Evolutionary conservation across 2,329 filamentous ascomycete genomes (phyloP).

Genomic region (Phyllosticta citriasiana): DNA sequence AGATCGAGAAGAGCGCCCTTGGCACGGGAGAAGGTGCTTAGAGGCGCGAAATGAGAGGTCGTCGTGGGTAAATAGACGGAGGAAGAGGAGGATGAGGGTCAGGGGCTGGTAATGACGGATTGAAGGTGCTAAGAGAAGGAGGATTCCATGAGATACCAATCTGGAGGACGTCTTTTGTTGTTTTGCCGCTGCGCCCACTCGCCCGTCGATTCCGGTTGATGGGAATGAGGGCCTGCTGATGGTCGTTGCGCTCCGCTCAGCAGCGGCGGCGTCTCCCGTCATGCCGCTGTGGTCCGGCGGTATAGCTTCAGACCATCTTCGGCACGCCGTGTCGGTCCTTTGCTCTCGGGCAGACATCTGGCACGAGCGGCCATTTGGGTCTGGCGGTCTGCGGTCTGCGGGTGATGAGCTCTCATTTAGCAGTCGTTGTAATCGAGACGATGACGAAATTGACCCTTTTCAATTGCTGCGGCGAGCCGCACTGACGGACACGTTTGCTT

Average conservation of each 20-base stretch:
- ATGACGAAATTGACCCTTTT: not conserved
- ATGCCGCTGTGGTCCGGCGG: too few relatives aligned
- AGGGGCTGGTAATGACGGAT: not conserved
- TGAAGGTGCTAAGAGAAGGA: not conserved
- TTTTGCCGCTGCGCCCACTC: not conserved
- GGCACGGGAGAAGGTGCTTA: not conserved
- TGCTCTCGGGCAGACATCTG: not conserved
- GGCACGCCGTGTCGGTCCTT: not conserved
- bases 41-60: not conserved
- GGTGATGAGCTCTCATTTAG: not conserved
- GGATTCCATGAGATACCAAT: not conserved
- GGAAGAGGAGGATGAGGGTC: not conserved
- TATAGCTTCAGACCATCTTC: not conserved
- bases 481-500: not conserved
- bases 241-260: too few relatives aligned
- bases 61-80: not conserved
- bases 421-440: not conserved
- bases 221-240: too few relatives aligned
- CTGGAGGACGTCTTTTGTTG: not conserved
- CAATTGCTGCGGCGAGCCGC: not conserved
- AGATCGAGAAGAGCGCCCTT: slow-evolving; percentile 6
- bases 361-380: not conserved
- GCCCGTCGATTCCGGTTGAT: too few relatives aligned
- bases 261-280: too few relatives aligned
- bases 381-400: not conserved